These are phyloP conservation scores for Suhomyces tanzawaensis DNA, from an alignment of 805 yeast genomes.

Conservation along the genomic window DNA sequence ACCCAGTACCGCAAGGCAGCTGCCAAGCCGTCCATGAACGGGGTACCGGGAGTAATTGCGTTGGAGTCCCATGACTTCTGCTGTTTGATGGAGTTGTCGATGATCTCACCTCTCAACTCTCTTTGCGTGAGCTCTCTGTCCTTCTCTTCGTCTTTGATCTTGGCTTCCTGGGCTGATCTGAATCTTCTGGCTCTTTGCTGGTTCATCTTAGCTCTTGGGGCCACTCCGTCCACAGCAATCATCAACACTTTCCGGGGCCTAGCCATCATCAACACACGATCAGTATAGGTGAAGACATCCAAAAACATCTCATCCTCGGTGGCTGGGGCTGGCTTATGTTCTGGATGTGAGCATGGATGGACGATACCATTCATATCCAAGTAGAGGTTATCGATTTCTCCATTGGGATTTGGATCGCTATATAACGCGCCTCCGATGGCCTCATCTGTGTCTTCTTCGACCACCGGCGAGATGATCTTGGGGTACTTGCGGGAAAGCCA, in stretches of 20 bases:
- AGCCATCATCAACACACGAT: slow-evolving; percentile 88
- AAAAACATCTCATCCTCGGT: slow-evolving; percentile 96
- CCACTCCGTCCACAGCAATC: slow-evolving; percentile 99
- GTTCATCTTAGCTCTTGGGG: slow-evolving; percentile 97
- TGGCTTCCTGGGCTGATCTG: slow-evolving; percentile 87
- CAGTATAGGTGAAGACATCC: slow-evolving; percentile 90
- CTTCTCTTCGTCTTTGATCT: slow-evolving; percentile 69
- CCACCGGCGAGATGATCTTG: slow-evolving; percentile 85
- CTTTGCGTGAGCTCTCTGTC: slow-evolving; percentile 57
- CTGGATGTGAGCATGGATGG: slow-evolving; percentile 99
- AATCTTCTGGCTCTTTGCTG: slow-evolving; percentile 94
- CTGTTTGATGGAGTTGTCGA: slow-evolving; percentile 71
- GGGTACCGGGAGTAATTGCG: slow-evolving; percentile 98
- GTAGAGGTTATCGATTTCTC: slow-evolving; percentile 90
- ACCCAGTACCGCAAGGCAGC: slow-evolving; percentile 85
- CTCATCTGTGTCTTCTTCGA: slow-evolving; percentile 68
- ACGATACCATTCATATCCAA: slow-evolving; percentile 99
- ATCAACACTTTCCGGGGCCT: slow-evolving; percentile 88
- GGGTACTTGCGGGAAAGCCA: slow-evolving; percentile 95
- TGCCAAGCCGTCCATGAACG: slow-evolving; percentile 91
- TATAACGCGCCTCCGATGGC: slow-evolving; percentile 62
- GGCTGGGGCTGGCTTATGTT: slow-evolving; percentile 91
- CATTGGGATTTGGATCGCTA: slow-evolving; percentile 83
- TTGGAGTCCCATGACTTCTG: slow-evolving; percentile 92
- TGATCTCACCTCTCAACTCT: slow-evolving; percentile 64